Evolutionary conservation across 495 filamentous ascomycete genomes (phyloP), one percentile per base, ranked within the genome.

Genomic region (Daldinia concentrica): DNA sequence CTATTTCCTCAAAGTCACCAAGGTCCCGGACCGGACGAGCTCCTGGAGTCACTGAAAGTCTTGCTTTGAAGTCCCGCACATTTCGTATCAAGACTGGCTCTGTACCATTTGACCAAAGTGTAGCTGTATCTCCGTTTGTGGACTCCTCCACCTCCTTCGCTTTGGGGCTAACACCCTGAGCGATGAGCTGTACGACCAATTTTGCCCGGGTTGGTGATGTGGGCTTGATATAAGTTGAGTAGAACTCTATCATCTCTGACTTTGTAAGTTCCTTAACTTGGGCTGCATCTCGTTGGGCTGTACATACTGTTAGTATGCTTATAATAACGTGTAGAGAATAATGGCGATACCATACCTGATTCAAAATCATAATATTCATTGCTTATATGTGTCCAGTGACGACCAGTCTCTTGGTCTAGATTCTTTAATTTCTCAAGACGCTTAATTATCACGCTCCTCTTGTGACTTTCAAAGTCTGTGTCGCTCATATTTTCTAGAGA

Each of bases 351-450:
- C 88, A 80, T 80, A 92, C 94, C 87, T 73, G 89, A 86, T 72
- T 92, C 84, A 78, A 99, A 99, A 77, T 97, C 92, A 77, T 92
- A 95, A 70, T 90, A 92, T 76, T 98, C 95, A 55, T 86, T 92
- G 14, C 88, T 87, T 75, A 98, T 92, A 68, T 96, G 91, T 32
- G 80, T 86, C 95, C 93, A 97, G 76, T 95, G 91, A 19, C 93
- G 87, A 57, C 82, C 83, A 26, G 88, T 93, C 81, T 99, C 95
- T 58, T 95, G 93, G 55, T 87, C 85, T 67, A 99, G 81, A 74
- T 96, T 97, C 86, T 98, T 98, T 73, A 96, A 81, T 79, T 94
- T 96, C 82, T 99, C 96, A 27, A 96, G 83, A 15, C 92, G 83
- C 83, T 93, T 94, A 69, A 91, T 93, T 75, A 98, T 91, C 48